These are phyloP conservation scores for Aspergillus bertholletiae DNA, from an alignment of 495 filamentous ascomycete species.

Conservation along the genomic window DNA sequence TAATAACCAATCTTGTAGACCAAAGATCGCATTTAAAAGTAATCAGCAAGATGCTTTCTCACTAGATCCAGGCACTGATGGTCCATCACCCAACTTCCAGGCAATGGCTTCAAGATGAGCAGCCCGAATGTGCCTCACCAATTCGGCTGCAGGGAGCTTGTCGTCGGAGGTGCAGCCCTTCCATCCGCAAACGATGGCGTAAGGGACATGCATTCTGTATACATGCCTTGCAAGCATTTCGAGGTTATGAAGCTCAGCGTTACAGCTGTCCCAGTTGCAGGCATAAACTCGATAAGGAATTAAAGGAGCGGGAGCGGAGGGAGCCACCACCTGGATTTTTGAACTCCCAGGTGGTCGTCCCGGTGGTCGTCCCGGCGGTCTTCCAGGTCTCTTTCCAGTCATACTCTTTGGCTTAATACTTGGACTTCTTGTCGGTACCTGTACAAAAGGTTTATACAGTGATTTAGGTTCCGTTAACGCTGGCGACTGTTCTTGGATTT, in stretches of 20 bases:
- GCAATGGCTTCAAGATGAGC: slow-evolving; percentile 55
- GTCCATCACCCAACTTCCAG: slow-evolving; percentile 68
- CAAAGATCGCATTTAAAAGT: slow-evolving; percentile 10
- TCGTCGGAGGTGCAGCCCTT: slow-evolving; percentile 20
- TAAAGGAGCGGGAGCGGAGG: slow-evolving; percentile 4
- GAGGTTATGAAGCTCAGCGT: slow-evolving; percentile 70
- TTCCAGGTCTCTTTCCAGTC: slow-evolving; percentile 8
- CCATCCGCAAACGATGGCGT: slow-evolving; percentile 34
- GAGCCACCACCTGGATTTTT: slow-evolving; percentile 10
- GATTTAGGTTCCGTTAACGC: not conserved
- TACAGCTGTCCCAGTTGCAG: slow-evolving; percentile 65
- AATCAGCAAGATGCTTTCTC: slow-evolving; percentile 29
- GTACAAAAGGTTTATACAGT: not conserved
- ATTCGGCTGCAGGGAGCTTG: slow-evolving; percentile 33
- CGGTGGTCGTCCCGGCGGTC: slow-evolving; percentile 13
- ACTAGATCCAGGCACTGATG: slow-evolving; percentile 45
- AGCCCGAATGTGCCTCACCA: slow-evolving; percentile 58
- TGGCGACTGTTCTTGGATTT: not conserved
- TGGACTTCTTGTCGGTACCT: not conserved
- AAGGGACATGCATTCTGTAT: slow-evolving; percentile 46
- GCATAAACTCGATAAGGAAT: slow-evolving; percentile 44
- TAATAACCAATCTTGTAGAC: slow-evolving; percentile 12
- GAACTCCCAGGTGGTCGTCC: slow-evolving; percentile 17
- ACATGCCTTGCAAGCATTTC: slow-evolving; percentile 67
- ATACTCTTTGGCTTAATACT: not conserved